These are phyloP conservation scores for Trifolium repens DNA, from an alignment of 306 rosid genomes.

Conservation along the genomic window DNA sequence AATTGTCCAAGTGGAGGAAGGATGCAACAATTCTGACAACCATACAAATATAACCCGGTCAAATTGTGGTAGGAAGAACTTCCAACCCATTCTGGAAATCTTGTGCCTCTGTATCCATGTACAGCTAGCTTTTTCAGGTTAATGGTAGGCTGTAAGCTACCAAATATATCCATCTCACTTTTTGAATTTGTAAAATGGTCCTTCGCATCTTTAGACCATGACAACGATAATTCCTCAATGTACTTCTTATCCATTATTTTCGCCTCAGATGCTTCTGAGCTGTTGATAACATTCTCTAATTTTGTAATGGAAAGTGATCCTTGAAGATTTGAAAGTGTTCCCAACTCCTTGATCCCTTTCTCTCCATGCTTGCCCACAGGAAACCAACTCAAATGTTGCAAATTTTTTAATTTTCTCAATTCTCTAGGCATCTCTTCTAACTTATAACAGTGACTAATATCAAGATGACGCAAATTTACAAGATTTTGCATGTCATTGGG, in stretches of 20 bases:
- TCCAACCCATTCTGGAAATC: constrained; percentile 13
- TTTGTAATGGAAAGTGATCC: background rate
- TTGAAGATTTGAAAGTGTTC: background rate
- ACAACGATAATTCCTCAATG: background rate
- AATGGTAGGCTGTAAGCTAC: background rate
- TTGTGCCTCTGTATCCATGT: background rate
- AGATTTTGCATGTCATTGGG: background rate
- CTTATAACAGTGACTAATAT: background rate
- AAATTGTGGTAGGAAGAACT: background rate
- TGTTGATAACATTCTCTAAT: background rate
- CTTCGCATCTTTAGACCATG: background rate
- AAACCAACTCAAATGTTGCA: constrained; percentile 3
- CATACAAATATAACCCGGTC: background rate
- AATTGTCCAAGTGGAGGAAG: constrained; percentile 9
- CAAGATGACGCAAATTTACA: background rate
- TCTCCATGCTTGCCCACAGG: background rate
- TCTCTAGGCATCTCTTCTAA: background rate
- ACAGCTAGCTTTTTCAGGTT: background rate
- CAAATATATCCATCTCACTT: background rate
- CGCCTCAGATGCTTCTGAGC: background rate
- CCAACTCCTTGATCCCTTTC: background rate
- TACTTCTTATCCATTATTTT: constrained; percentile 8
- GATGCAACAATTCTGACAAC: background rate
- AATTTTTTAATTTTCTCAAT: background rate
- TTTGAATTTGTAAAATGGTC: background rate